Conservation (phyloP, 257 asterid genomes). For the Anisodus acutangulus region DNA sequence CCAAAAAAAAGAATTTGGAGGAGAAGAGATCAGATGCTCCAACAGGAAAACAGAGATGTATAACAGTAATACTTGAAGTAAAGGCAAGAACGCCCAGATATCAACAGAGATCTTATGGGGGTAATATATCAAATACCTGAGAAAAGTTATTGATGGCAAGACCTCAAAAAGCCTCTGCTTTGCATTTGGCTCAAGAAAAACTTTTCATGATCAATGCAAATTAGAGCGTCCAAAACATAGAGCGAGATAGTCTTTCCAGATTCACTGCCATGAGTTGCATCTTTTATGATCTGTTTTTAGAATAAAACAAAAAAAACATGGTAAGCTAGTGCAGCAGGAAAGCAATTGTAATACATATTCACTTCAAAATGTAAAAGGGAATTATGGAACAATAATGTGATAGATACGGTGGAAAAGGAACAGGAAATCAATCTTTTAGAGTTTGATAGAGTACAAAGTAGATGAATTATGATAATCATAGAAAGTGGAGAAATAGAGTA, state of each 20-base stretch:
- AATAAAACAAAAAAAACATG: conserved; percentile 26
- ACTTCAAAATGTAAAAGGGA: conserved; percentile 13
- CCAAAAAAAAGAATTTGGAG: background rate
- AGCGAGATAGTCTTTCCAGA: conserved; percentile 78
- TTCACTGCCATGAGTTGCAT: conserved; percentile 90
- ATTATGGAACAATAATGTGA: conserved; percentile 9
- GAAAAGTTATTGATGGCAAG: conserved; percentile 81
- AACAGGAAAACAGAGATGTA: background rate
- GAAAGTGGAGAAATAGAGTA: background rate
- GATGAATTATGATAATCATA: background rate
- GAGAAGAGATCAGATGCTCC: background rate
- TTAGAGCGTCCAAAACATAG: conserved; percentile 77
- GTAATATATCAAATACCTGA: conserved; percentile 57
- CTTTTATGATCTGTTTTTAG: conserved; percentile 69
- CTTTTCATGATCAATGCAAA: conserved; percentile 86
- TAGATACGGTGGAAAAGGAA: background rate
- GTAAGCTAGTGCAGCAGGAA: conserved; percentile 4
- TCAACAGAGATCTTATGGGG: conserved; percentile 18
- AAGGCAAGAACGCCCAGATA: background rate
- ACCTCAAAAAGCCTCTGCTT: conserved; percentile 87
- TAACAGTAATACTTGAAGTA: background rate
- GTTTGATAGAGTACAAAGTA: background rate
- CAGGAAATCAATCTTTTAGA: conserved; percentile 20
- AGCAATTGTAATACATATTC: background rate
- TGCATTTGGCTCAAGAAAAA: conserved; percentile 87